Evolutionary conservation across 2,329 filamentous ascomycete species (phyloP), one percentile per base, ranked within the genome.

Genomic region (Neonectria punicea): DNA sequence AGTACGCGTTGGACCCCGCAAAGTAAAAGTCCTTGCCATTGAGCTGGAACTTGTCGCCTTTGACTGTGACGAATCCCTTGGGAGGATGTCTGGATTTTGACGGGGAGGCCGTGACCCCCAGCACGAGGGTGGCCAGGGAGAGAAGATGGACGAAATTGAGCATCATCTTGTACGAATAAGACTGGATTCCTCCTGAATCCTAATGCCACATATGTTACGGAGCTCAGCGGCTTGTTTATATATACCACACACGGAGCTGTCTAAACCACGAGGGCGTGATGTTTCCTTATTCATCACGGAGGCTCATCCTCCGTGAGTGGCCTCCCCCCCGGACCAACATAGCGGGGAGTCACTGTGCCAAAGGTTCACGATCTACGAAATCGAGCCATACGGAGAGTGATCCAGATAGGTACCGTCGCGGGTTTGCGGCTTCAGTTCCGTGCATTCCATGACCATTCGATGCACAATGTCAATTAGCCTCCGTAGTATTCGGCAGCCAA

Each of bases 1-100:
- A 88, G 77, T 87, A 88, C 44, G 83, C 80, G 75, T 88, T 88
- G 53, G 81, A 86, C 20, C 86, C 86, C 14, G 83, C 84, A 66
- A 83, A 85, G 74, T 87, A 85, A 34, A 79, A 75, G 25, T 80
- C 79, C 55, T 79, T 74, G 18, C 81, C 82, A 66, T 85, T 79
- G 56, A 85, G 79, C 18, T 74, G 72, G 65, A 83, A 83, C 13
- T 75, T 65, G 32, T 66, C 44, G 11, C 62, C 65, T 25, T 70
- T 66, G 22, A 68, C 62, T 1, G 67, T 67, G 5, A 72, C 70
- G 22, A 70, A 85, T 13, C 76, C 74, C 6, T 67, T 68, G 8
- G 65, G 67, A 4, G 47, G 5, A 11, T 59, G 4, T 20, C 44
- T 58, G 14, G 20, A 43, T 8, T 36, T 28, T 44, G 25, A 14